A percentile compares a stretch with the other conserved stretches of the same genome.
Conservation (phyloP, 1,139 yeast genomes). For the Debaryomyces subglobosus region DNA sequence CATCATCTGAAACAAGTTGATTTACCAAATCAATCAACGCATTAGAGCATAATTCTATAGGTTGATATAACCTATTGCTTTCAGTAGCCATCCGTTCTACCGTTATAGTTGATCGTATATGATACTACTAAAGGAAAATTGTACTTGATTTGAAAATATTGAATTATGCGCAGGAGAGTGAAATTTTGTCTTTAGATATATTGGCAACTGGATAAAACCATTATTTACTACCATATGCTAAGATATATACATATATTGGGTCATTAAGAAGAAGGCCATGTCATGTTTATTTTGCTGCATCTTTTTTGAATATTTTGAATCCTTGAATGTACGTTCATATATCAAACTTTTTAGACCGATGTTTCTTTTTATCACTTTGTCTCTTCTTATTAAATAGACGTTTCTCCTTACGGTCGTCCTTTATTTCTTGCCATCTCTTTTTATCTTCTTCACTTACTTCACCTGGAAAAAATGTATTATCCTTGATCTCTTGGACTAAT, state of each 20-base stretch:
- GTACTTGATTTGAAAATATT: background rate
- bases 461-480: slow-evolving; percentile 48
- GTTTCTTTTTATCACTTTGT: slow-evolving; percentile 57
- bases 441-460: slow-evolving; percentile 54
- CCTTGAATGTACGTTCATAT: background rate
- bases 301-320: background rate
- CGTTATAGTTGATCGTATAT: background rate
- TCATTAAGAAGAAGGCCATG: background rate
- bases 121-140: background rate
- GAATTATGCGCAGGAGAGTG: slow-evolving; percentile 3
- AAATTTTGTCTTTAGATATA: background rate
- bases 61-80: slow-evolving; percentile 6
- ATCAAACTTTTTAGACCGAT: slow-evolving; percentile 46
- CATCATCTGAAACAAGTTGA: background rate
- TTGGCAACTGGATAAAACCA: background rate
- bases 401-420: slow-evolving; percentile 47
- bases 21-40: slow-evolving; percentile 3
- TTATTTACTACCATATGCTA: slow-evolving; percentile 3
- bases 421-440: slow-evolving; percentile 58
- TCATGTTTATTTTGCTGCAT: background rate
- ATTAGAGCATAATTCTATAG: slow-evolving; percentile 6
- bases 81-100: background rate
- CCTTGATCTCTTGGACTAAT: slow-evolving; percentile 55
- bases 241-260: background rate
- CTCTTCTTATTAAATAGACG: slow-evolving; percentile 56